Base-by-base conservation (phyloP, 2,329 filamentous ascomycete species). In the Nemania bipapillata region DNA sequence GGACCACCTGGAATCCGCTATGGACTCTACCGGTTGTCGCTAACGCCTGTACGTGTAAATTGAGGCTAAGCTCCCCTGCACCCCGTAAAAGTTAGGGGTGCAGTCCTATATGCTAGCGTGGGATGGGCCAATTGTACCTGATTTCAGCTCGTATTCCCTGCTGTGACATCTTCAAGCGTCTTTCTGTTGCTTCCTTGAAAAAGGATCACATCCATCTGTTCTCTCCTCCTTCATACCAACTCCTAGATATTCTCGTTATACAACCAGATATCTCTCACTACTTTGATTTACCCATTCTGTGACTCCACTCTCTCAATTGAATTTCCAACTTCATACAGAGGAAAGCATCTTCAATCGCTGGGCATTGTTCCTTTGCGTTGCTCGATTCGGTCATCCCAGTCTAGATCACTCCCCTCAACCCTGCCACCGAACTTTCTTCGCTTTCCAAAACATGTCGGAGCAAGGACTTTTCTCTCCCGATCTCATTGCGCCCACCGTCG, bases 401-500 rank as follows among this genome's bases (percentile, higher is more conserved):
- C 37, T 49, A 47, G n/a, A 45, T 42, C 59, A 4, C 49, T 17
- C n/a, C 12, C 5, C 6, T 37, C 20, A 15, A 40, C 53, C 30
- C 4, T 32, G 40, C 30, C n/a, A 24, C 9, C n/a, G n/a, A 32
- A 37, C 53, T 37, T 15, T 24, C 53, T 28, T 26, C 40, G 37
- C 40, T 45, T 12, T 28, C 28, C 9, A 58, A n/a, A n/a, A 69
- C 75, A 75, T 81, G 79, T 73, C 77, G 63, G 79, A 83, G 56
- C 82, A 87, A 73, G 90, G 89, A 40, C 91, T 97, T 79, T 97
- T 97, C 86, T 87, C 90, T 65, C 78, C 87, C 71, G 83, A 89
- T 70, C 90, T 97, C 77, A 90, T 98, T 80, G 93, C 93, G 26
- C 88, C 92, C 22, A 84, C 87, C 62, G 92, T 97, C 74, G 83